phyloP scores from a whole-genome alignment of 2,329 filamentous ascomycete species.

The Penicillium sp. region DNA sequence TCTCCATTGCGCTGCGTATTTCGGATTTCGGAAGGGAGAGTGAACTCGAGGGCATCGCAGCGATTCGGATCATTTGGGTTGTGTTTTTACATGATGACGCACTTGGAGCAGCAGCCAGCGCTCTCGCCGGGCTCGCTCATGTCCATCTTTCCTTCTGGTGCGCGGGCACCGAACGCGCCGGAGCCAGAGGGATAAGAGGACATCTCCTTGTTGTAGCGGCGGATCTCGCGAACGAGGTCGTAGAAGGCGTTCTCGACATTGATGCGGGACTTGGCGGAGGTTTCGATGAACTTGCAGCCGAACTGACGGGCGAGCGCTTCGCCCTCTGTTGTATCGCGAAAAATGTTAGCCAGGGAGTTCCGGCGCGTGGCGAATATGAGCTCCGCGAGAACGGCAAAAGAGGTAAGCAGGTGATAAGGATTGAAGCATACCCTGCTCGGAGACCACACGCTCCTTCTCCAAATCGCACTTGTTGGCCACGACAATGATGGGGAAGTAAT shows the following conservation, averaged over 20 bases:
- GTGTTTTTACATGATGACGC: conserved; percentile 66
- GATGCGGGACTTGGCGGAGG: conserved; percentile 94
- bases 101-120: conserved; percentile 76
- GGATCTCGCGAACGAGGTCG: conserved; percentile 95
- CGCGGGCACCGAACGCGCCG: conserved; percentile 58
- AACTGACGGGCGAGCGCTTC: conserved; percentile 81
- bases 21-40: not conserved
- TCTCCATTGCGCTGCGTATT: not conserved
- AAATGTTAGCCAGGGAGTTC: not conserved
- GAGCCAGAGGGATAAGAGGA: conserved; percentile 75
- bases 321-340: conserved; percentile 63
- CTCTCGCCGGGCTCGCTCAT: conserved; percentile 55
- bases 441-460: conserved; percentile 85
- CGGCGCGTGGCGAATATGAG: not conserved
- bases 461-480: conserved; percentile 99
- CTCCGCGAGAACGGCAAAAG: not conserved
- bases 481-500: conserved; percentile 99
- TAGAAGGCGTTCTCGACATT: conserved; percentile 99
- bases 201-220: conserved; percentile 98
- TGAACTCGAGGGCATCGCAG: not conserved
- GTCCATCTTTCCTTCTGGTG: conserved; percentile 67
- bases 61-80: not conserved
- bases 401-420: not conserved
- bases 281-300: conserved; percentile 98
- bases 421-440: conserved; percentile 71